Evolutionary conservation across 495 filamentous ascomycete species (phyloP), one percentile per base, ranked within the genome.

Genomic region (Hypomontagnella monticulosa): DNA sequence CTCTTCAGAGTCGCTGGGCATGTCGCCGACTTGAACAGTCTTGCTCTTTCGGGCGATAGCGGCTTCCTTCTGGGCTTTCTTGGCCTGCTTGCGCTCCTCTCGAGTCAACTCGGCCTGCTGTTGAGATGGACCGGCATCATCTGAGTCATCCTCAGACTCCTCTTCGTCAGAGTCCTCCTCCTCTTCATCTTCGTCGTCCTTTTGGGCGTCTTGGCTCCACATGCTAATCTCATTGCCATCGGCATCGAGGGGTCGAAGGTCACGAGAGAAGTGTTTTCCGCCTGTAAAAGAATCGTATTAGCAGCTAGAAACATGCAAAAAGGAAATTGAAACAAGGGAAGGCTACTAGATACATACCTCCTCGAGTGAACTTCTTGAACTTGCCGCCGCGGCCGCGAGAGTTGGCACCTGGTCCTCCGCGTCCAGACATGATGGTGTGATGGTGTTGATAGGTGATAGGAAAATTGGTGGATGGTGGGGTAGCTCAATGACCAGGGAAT

Each of bases 251-350:
- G 93, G 93, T 73, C 87, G 87, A 9, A 97, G 86, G 73, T 97
- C 89, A 37, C 89, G 88, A 61, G 93, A 97, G 84, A 93, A 98
- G 62, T 96, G 88, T 79, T 97, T 96, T 67, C 94, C 95, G 55
- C 93, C 94, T 97, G 54, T 23, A 51, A n/a, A 34, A 16, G 40
- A 34, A 16, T 15, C 30, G 48, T 32, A 18, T 60, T 58, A 54
- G 52, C n/a, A 10, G 57, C 37, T 38, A 6, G 14, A 44, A 51
- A 11, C 4, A 40, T 44, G 27, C 18, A 40, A 37, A 33, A 27
- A 7, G 32, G 47, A 18, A 34, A 57, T 44, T 12, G 0, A 15
- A 38, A 55, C 19, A 19, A 19, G 41, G 12, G 23, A 16, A 40
- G 43, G 14, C 27, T 30, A 38, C 16, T 12, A 54, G 63, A 27